Conservation (phyloP, 2,329 filamentous ascomycete species). For the Apiospora saccharicola region DNA sequence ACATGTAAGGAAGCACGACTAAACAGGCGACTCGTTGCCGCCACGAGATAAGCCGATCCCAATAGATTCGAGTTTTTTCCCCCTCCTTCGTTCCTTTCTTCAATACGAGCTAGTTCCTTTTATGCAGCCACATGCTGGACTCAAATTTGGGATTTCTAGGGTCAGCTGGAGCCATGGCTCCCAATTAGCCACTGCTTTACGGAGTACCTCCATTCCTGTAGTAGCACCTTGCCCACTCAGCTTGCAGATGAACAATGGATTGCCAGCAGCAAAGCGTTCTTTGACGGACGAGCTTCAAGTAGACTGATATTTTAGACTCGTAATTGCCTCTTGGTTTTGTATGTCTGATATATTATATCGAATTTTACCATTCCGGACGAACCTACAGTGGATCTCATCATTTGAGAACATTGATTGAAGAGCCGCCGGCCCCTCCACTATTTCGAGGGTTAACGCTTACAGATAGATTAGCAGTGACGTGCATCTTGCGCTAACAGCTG, state of each 20-base stretch:
- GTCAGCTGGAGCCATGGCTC: neutral
- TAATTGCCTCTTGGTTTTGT: neutral
- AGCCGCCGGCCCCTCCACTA: neutral
- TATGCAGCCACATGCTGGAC: neutral
- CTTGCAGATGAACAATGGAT: neutral
- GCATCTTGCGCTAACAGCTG: constrained; percentile 11
- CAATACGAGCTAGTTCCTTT: neutral
- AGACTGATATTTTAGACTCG: neutral
- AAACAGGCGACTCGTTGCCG: neutral
- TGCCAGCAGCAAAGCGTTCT: neutral
- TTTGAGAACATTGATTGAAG: constrained; percentile 3
- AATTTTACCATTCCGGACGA: neutral
- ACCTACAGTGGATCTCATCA: constrained; percentile 2
- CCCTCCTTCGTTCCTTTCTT: neutral
- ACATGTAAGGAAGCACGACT: neutral
- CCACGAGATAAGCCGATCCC: neutral
- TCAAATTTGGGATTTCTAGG: neutral
- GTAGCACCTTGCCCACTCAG: neutral
- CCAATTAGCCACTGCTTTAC: neutral
- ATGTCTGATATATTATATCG: neutral
- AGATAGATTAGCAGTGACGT: constrained; percentile 19
- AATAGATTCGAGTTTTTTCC: neutral
- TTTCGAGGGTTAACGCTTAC: neutral
- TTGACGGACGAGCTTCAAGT: neutral
- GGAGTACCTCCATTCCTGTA: neutral